These are phyloP conservation scores for Phellinidium pouzarii DNA, from an alignment of 1,284 basidiomycete genomes.

Conservation along the genomic window DNA sequence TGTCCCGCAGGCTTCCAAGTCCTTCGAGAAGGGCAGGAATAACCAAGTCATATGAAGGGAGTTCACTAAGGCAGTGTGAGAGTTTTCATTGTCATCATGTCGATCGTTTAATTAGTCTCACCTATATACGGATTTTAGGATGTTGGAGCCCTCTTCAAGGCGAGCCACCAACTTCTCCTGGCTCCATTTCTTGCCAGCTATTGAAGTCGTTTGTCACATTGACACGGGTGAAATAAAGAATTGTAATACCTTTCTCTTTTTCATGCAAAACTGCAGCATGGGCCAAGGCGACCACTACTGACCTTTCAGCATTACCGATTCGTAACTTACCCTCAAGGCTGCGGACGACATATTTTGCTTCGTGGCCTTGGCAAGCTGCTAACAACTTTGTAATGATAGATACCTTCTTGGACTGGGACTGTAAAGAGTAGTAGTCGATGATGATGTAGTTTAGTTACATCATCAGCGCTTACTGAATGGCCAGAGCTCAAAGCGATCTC, in stretches of 20 bases:
- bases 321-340: conserved; percentile 95
- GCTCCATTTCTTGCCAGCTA: conserved; percentile 68
- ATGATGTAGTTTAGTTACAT: not conserved
- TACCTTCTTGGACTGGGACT: conserved; percentile 94
- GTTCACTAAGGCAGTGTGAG: conserved; percentile 52
- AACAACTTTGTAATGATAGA: conserved; percentile 93
- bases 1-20: conserved; percentile 60
- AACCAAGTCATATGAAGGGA: conserved; percentile 90
- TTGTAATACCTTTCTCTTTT: conserved; percentile 52
- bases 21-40: conserved; percentile 91
- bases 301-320: conserved; percentile 94
- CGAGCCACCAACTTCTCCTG: conserved; percentile 67
- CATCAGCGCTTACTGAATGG: conserved; percentile 53
- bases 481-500: conserved; percentile 85
- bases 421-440: not conserved
- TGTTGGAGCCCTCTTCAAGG: conserved; percentile 75
- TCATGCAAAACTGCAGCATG: conserved; percentile 81
- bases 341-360: conserved; percentile 95
- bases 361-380: conserved; percentile 82
- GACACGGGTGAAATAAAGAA: conserved; percentile 3
- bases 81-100: conserved; percentile 1
- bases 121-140: conserved; percentile 92
- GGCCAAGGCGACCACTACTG: conserved; percentile 82
- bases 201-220: not conserved
- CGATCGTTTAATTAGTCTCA: conserved; percentile 27